These are phyloP conservation scores for Symbiodinium pilosum DNA, from an alignment of 73 alveolate species.

Conservation along the genomic window DNA sequence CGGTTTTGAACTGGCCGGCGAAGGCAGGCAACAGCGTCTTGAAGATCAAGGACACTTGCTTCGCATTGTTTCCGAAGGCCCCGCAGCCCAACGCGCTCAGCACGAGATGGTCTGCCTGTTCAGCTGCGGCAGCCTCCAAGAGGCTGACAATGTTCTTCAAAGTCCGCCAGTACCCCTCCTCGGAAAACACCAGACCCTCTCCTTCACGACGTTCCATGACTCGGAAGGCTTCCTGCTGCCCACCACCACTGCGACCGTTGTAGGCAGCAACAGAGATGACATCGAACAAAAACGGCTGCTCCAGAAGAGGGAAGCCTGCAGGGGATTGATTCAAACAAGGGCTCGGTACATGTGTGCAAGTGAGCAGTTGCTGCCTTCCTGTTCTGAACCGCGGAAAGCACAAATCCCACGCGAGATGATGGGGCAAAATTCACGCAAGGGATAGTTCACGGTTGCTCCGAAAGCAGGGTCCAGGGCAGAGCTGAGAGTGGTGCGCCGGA, in stretches of 20 bases:
- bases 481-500: slow-evolving; percentile 45
- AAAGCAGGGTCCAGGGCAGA: slow-evolving; percentile 6
- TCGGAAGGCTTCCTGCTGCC: slow-evolving; percentile 14
- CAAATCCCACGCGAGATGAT: not conserved
- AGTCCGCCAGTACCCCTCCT: slow-evolving; percentile 33
- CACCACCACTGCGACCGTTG: not conserved
- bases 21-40: slow-evolving; percentile 25
- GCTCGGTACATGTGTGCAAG: not conserved
- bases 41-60: slow-evolving; percentile 37
- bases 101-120: slow-evolving; percentile 38
- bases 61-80: slow-evolving; percentile 35
- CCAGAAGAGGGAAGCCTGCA: slow-evolving; percentile 27
- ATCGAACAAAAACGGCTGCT: slow-evolving; percentile 3
- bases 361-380: slow-evolving; percentile 10
- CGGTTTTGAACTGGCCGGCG: slow-evolving; percentile 41
- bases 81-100: slow-evolving; percentile 66
- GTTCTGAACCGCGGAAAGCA: slow-evolving; percentile 42
- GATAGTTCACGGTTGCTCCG: slow-evolving; percentile 11
- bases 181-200: not conserved
- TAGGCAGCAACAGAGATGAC: slow-evolving; percentile 41
- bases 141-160: slow-evolving; percentile 30
- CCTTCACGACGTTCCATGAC: slow-evolving; percentile 23
- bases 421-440: slow-evolving; percentile 26
- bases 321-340: not conserved
- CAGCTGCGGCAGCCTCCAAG: slow-evolving; percentile 39